These are phyloP conservation scores for Garcia nutans DNA, from an alignment of 345 rosid genomes.

Conservation along the genomic window DNA sequence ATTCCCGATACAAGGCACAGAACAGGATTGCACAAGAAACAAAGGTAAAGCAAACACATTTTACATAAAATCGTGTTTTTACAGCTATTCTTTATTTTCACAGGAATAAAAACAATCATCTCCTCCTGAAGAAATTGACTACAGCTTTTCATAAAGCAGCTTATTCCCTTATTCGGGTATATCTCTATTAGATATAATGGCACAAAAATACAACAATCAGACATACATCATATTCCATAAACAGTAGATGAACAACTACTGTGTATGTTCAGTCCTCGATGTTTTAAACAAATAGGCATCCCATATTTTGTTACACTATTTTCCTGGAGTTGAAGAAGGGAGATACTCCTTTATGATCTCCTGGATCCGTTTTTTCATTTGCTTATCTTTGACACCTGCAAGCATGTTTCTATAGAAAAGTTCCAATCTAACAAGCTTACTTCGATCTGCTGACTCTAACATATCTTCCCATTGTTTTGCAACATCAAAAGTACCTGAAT, in stretches of 20 bases:
- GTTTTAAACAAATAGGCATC: not conserved
- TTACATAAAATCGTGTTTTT: not conserved
- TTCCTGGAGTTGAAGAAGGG: conserved; percentile 32
- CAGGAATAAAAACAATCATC: not conserved
- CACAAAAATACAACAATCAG: not conserved
- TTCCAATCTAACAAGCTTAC: conserved; percentile 70
- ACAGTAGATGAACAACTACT: not conserved
- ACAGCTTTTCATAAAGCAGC: not conserved
- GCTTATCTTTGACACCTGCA: conserved; percentile 78
- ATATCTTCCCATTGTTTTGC: conserved; percentile 77
- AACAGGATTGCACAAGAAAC: too few relatives aligned
- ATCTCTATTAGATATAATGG: not conserved
- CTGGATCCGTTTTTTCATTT: conserved; percentile 75
- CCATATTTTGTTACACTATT: not conserved
- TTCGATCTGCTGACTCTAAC: conserved; percentile 67
- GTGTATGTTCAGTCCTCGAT: not conserved
- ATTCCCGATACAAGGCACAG: too few relatives aligned
- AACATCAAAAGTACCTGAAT: conserved; percentile 54
- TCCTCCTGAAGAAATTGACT: not conserved
- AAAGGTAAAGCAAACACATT: not conserved
- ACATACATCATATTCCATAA: not conserved
- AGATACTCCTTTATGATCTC: conserved; percentile 69
- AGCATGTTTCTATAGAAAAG: conserved; percentile 69
- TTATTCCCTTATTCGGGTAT: not conserved
- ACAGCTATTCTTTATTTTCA: not conserved